Base-by-base conservation (phyloP, 2,329 filamentous ascomycete species). In the Fusarium sp. region DNA sequence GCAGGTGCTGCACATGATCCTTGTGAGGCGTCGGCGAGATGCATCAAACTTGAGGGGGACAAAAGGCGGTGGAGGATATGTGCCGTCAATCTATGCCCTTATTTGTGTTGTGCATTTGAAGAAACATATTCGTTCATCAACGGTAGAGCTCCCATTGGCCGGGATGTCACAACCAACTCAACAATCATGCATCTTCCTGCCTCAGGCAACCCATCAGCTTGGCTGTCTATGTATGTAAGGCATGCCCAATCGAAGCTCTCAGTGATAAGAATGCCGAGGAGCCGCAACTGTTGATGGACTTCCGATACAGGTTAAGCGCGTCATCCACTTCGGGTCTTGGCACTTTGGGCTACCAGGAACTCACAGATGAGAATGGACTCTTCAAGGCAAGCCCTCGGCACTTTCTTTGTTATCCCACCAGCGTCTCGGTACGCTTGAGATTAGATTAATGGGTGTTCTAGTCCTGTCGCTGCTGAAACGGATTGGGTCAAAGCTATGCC, bases 221-320 rank as follows among this genome's bases (percentile, higher is more conserved):
- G 29, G 11, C 29, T 31, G 17, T 20, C 36, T 29, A 20, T 11
- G 25, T 10, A 41, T 65, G 45, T 29, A 47, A 49, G 41, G 42
- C 18, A 47, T 20, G 35, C 20, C 67, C 67, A 70, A 70, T 66
- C 15, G 42, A 20, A 25, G 20, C 13, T 9, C n/a, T 9, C n/a
- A 41, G 29, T 52, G 67, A 70, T 69, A 70, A 70, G 67, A 42
- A 56, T 45, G 53, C 49, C 56, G 45, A 58, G 67, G 63, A 70
- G 63, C 67, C 67, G 63, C 67, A 70, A 33, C 35, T 57, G 46
- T 61, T 67, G 66, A 67, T 62, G 55, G 50, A 68, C 66, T 68
- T 69, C 66, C 66, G 51, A 66, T 62, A 69, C 37, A 69, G 66
- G 66, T 66, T 69, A 66, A 54, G 66, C 45, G 57, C 42, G 40